Conservation (phyloP, 2,329 filamentous ascomycete species). For the Xylariaceae sp. region DNA sequence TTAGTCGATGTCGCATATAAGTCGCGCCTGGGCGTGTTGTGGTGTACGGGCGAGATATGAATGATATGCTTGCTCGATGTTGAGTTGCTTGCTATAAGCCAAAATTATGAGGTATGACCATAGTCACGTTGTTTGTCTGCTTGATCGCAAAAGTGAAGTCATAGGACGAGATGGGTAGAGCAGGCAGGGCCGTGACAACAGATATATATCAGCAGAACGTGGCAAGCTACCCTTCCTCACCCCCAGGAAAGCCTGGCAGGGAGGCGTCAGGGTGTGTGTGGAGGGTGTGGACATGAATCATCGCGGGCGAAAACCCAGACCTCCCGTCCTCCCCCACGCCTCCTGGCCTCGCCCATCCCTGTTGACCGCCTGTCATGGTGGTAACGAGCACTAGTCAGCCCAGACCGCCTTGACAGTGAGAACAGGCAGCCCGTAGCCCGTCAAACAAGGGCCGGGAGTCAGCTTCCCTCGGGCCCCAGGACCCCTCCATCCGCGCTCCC, state of each 20-base stretch:
- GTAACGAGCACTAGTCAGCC: conserved; percentile 26
- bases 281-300: conserved; percentile 18
- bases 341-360: neutral
- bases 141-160: conserved; percentile 19
- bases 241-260: conserved; percentile 8
- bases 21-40: conserved; percentile 2
- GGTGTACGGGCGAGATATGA: neutral
- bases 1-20: conserved; percentile 1
- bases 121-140: conserved; percentile 10
- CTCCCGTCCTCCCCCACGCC: conserved; percentile 11
- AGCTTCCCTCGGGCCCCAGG: conserved; percentile 19
- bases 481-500: too few species aligned
- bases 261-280: conserved; percentile 4
- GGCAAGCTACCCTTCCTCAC: too few species aligned
- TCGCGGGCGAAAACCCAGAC: conserved; percentile 12
- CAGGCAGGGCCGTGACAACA: conserved; percentile 22
- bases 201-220: conserved; percentile 23
- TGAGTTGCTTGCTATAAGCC: conserved; percentile 14
- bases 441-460: conserved; percentile 14
- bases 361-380: conserved; percentile 28
- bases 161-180: conserved; percentile 18
- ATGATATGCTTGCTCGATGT: conserved; percentile 2
- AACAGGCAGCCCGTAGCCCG: too few species aligned
- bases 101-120: conserved; percentile 6
- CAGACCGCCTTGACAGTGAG: conserved; percentile 23